Base-by-base conservation (phyloP, 1,284 basidiomycete species). In the Mycena sp. region DNA sequence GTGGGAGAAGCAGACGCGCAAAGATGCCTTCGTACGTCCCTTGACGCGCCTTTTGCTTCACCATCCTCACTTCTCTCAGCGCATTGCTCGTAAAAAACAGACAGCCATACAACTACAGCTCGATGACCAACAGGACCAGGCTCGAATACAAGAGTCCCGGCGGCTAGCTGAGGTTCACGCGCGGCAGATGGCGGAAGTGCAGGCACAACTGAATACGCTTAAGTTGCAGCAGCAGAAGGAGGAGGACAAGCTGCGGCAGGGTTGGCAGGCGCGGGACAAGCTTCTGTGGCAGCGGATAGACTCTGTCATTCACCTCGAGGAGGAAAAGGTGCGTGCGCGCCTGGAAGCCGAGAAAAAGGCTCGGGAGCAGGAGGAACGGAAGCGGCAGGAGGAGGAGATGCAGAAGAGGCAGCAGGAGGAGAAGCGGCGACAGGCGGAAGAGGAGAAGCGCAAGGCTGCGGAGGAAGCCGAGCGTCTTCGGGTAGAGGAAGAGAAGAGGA, bases 1-100 rank as follows among this genome's bases (percentile, higher is more conserved):
- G 69, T 93, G 90, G 91, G 87, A 91, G 76, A 83, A 82, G 64
- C 79, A 87, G 67, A 85, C 87, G 28, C 81, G 85, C 35, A 85
- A 83, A 68, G 90, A 93, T 65, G 88, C 91, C 16, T 86, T 89
- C 69, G 91, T 93, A 71, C 67, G 89, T 83, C 6, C 56, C 49
- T 48, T 26, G 21, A 25, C 26, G 6, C 37, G n/a, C 12, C 17
- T n/a, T 28, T 43, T 25, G 32, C 32, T 43, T 28, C 6, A 44
- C 17, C 60, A 45, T n/a, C 10, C 60, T 38, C 60, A 19, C 26
- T 19, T 11, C n/a, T 49, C 30, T 32, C 23, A 91, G 90, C 82
- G 81, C 63, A 80, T 82, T 17, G 91, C 90, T 12, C 83, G 87
- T 4, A 85, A 83, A 68, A 80, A 86, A 43, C 81, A 86, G 35